Conservation (phyloP, 306 rosid species). For the Vicia faba region DNA sequence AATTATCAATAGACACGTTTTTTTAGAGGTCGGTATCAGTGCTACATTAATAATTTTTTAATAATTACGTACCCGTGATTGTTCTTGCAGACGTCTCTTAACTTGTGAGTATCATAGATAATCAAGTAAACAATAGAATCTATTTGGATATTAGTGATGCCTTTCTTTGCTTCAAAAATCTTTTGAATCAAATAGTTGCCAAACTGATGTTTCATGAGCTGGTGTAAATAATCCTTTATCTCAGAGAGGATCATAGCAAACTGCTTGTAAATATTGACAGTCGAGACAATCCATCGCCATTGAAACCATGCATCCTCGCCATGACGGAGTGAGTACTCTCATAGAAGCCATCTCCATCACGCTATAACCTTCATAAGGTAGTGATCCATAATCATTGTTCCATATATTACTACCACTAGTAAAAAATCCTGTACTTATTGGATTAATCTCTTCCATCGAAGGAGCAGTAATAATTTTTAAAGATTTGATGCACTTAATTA, state of each 20-base stretch:
- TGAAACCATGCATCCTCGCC: not conserved
- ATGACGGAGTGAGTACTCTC: not conserved
- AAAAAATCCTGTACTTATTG: no score
- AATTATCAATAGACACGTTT: no score
- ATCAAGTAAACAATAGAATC: not conserved
- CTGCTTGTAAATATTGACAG: not conserved
- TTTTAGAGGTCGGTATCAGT: no score
- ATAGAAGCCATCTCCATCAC: no score
- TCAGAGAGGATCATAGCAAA: not conserved
- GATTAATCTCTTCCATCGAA: no score
- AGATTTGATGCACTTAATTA: no score
- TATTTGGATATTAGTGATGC: not conserved
- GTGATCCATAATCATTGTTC: no score
- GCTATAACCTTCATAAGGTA: no score
- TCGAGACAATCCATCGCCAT: conserved; percentile 25
- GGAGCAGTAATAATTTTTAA: no score
- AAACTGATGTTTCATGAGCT: conserved; percentile 30
- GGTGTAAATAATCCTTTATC: conserved; percentile 5
- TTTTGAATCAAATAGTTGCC: conserved; percentile 30
- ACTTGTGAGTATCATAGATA: not conserved
- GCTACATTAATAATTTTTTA: no score
- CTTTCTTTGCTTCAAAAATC: conserved; percentile 18
- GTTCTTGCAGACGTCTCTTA: conserved; percentile 38
- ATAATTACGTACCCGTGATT: conserved; percentile 35
- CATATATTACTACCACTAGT: no score